Conservation (phyloP, 1,284 basidiomycete genomes). For the Phaffia rhodozyma region DNA sequence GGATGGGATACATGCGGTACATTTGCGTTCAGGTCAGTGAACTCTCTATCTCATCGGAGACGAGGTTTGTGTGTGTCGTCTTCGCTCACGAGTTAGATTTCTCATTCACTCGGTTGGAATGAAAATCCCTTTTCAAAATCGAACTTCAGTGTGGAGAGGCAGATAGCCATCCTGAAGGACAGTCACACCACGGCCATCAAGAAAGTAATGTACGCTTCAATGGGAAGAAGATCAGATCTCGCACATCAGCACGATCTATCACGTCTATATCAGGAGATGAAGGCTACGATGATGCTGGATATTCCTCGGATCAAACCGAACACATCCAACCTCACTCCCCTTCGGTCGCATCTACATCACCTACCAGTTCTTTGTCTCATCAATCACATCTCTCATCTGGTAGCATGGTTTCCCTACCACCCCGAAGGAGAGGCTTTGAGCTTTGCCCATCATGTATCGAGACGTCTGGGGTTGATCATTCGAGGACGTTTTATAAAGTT, state of each 20-base stretch:
- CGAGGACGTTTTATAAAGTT: slow-evolving; percentile 29
- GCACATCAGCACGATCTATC: no score
- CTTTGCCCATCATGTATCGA: slow-evolving; percentile 68
- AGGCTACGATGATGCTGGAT: slow-evolving; percentile 17
- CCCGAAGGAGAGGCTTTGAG: slow-evolving; percentile 54
- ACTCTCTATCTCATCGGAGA: no score
- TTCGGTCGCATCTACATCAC: not conserved
- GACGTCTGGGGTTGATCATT: slow-evolving; percentile 59
- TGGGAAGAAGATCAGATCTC: no score
- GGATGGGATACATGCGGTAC: no score
- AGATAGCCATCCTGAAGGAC: not conserved
- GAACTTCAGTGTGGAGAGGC: not conserved
- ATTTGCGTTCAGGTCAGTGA: no score
- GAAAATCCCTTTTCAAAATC: no score
- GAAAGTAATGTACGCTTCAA: no score
- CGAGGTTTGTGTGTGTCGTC: no score
- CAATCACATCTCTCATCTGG: not conserved
- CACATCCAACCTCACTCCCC: not conserved
- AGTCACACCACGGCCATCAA: not conserved
- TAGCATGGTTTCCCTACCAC: slow-evolving; percentile 28
- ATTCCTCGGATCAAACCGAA: slow-evolving; percentile 16
- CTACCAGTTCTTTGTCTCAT: slow-evolving; percentile 6
- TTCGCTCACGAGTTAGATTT: no score
- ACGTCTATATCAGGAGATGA: not conserved
- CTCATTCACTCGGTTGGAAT: no score